Conservation (phyloP, 139 green algal species). For the Chlamydomonas applanata region DNA sequence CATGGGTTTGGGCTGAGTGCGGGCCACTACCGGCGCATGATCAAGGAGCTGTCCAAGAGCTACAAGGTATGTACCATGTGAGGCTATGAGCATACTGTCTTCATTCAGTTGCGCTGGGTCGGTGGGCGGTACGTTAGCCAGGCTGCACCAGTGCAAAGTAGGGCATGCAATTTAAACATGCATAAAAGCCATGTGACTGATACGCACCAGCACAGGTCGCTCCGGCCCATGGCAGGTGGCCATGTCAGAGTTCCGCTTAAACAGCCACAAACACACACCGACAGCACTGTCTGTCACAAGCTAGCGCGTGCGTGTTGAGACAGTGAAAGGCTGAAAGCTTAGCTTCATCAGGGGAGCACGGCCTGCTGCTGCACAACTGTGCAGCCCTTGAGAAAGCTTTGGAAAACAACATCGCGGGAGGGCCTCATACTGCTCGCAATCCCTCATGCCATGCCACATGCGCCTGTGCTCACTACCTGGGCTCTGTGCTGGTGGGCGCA, state of each 20-base stretch:
- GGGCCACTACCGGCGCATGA: conserved; percentile 65
- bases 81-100: neutral
- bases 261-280: too few relatives aligned
- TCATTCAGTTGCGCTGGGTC: too few relatives aligned
- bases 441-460: neutral
- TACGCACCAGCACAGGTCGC: too few relatives aligned
- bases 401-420: neutral
- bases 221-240: too few relatives aligned
- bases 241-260: too few relatives aligned
- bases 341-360: too few relatives aligned
- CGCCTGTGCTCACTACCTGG: neutral
- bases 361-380: too few relatives aligned
- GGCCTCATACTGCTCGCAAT: neutral
- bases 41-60: conserved; percentile 45
- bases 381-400: neutral
- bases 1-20: conserved; percentile 76
- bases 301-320: too few relatives aligned
- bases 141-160: neutral
- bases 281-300: too few relatives aligned
- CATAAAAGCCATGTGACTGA: neutral
- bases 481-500: conserved; percentile 11
- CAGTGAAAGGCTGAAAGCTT: too few relatives aligned
- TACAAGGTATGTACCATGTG: conserved; percentile 39
- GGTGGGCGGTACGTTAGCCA: too few relatives aligned
- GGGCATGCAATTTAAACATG: neutral